Base-by-base conservation (phyloP, 2,329 filamentous ascomycete species). In the Neofusicoccum sp. region DNA sequence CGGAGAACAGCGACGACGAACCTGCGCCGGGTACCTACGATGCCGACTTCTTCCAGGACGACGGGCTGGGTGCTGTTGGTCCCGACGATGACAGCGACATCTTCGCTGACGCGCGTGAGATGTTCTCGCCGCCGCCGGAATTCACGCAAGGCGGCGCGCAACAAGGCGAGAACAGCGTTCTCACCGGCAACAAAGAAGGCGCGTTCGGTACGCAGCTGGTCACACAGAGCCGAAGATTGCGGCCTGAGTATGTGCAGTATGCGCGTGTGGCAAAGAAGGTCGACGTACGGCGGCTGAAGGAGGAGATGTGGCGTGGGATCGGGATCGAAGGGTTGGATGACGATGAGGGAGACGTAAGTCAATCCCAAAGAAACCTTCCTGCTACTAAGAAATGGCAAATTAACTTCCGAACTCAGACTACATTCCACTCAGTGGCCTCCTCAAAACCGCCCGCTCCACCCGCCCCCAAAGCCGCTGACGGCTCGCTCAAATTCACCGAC, bases 31-130 rank as follows among this genome's bases (percentile, higher is more conserved):
- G 41, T 12, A 28, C 22, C 9, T 58, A 59, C 77, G 93, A 98
- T 74, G 94, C 95, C 64, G 91, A 98, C 76, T 99, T 98, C 84
- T 99, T 98, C 81, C 90, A 95, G 71, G 95, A 98, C 71, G 91
- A 94, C 69, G 89, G 85, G 1, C 80, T 93, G 67, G 88, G 89
- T 1, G 85, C 92, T 70, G 81, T 85, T 1, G 88, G 85, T 9
- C 87, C 82, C 4, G 82, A 85, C 16, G 88, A 89, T 45, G 89
- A 90, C 52, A 89, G 90, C 59, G 80, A 83, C 64, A 89, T 90
- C 70, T 95, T 95, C 76, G 89, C 90, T 3, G 91, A 95, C 74
- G 91, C 91, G 34, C 82, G 89, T 49, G 91, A 95, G 69, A 87
- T 91, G 69, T 90, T 94, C 74, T 50, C 45, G 11, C 52, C 52